phyloP scores from a whole-genome alignment of 805 yeast species.

The Tetrapisispora taiwanensis region DNA sequence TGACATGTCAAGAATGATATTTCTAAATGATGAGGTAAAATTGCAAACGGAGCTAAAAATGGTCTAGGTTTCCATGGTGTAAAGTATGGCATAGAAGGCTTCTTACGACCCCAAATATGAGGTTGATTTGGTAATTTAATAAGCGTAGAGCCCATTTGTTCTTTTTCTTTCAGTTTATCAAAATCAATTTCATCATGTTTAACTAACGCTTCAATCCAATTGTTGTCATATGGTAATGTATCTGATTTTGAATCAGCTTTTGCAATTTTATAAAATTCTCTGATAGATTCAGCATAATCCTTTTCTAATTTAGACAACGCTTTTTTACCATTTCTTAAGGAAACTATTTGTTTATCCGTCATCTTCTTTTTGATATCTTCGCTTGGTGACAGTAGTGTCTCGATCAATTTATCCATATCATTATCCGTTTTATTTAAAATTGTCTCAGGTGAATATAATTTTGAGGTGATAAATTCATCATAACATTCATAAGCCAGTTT shows the following conservation, averaged over 20 bases:
- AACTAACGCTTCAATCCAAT: conserved; percentile 41
- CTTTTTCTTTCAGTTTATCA: conserved; percentile 42
- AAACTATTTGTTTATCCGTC: conserved; percentile 16
- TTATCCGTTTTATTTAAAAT: conserved; percentile 7
- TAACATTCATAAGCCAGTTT: conserved; percentile 16
- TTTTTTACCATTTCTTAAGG: conserved; percentile 21
- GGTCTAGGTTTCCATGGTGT: conserved; percentile 97
- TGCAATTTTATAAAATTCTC: conserved; percentile 24
- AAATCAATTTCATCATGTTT: conserved; percentile 35
- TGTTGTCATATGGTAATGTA: conserved; percentile 36
- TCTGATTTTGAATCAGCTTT: conserved; percentile 13
- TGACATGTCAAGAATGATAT: conserved; percentile 86
- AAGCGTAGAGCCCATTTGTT: conserved; percentile 33
- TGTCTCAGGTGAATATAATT: conserved; percentile 8
- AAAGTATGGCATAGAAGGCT: conserved; percentile 72
- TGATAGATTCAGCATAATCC: conserved; percentile 17
- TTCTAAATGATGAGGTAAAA: conserved; percentile 87
- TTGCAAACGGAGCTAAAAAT: conserved; percentile 84
- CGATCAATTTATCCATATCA: conserved; percentile 10
- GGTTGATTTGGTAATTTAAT: conserved; percentile 74
- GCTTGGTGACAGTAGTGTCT: conserved; percentile 12
- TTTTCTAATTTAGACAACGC: conserved; percentile 20
- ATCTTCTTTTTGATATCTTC: conserved; percentile 17
- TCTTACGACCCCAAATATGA: conserved; percentile 68
- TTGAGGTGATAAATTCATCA: conserved; percentile 18